phyloP scores from a whole-genome alignment of 106 monocot species.

The Ottelia alismoides region DNA sequence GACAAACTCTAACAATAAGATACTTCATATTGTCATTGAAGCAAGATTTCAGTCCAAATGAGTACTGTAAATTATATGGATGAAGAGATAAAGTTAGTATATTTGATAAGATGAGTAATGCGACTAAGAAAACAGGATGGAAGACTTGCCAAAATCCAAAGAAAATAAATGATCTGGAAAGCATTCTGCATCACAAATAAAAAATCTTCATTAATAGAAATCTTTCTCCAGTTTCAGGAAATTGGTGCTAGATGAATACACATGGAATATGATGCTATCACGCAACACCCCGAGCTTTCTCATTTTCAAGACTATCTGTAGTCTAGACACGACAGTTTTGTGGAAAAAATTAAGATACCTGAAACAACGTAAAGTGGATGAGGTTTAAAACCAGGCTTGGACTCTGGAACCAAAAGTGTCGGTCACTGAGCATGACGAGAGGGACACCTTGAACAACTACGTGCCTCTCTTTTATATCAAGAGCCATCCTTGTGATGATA shows the following conservation, averaged over 20 bases:
- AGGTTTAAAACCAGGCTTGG: conserved; percentile 48
- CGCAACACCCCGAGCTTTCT: too few relatives aligned
- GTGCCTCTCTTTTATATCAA: conserved; percentile 63
- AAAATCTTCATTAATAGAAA: background rate
- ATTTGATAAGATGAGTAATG: too few relatives aligned
- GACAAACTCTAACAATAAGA: conserved; percentile 1
- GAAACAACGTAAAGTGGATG: conserved; percentile 76
- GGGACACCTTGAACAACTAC: conserved; percentile 78
- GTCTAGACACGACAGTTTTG: too few relatives aligned
- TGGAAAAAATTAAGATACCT: too few relatives aligned
- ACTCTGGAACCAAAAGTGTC: conserved; percentile 64
- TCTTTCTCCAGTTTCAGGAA: background rate
- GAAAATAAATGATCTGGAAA: conserved; percentile 66
- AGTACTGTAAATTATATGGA: conserved; percentile 1
- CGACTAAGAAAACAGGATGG: too few relatives aligned
- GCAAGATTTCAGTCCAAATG: conserved; percentile 8
- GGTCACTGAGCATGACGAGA: conserved; percentile 55
- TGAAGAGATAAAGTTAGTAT: conserved; percentile 1
- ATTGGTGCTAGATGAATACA: too few relatives aligned
- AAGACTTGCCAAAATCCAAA: conserved; percentile 75
- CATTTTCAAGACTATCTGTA: too few relatives aligned
- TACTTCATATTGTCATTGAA: conserved; percentile 5
- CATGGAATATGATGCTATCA: too few relatives aligned
- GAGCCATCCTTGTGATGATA: conserved; percentile 73
- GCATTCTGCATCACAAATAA: conserved; percentile 52